A percentile compares a stretch with the other conserved stretches of the same genome.
phyloP scores from a whole-genome alignment of 176 grass and related monocot genomes.

The Olyra latifolia region DNA sequence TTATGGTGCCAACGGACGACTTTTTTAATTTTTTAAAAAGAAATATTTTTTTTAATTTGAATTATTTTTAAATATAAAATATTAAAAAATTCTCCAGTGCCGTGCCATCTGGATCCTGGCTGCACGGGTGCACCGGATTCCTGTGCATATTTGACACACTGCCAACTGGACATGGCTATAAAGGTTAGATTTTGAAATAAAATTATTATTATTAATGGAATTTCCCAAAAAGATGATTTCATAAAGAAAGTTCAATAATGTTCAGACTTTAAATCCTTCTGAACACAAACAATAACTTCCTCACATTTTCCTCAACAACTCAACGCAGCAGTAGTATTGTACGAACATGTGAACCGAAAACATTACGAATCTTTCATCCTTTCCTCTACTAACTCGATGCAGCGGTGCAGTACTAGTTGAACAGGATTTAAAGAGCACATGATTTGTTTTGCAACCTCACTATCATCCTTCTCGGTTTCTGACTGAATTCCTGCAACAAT shows the following conservation, averaged over 20 bases:
- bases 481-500: slow-evolving; percentile 44
- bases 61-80: too few relatives aligned
- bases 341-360: neutral
- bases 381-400: slow-evolving; percentile 85
- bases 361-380: slow-evolving; percentile 37
- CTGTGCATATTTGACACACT: too few relatives aligned
- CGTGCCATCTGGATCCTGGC: too few relatives aligned
- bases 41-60: too few relatives aligned
- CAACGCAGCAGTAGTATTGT: neutral
- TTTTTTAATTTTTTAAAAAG: too few relatives aligned
- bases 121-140: too few relatives aligned
- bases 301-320: neutral
- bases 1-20: too few relatives aligned
- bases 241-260: neutral
- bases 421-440: slow-evolving; percentile 69
- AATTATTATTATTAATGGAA: too few relatives aligned
- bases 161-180: too few relatives aligned
- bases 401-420: slow-evolving; percentile 65
- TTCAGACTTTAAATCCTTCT: neutral
- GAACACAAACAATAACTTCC: neutral
- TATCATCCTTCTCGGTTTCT: slow-evolving; percentile 44
- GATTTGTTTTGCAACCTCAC: slow-evolving; percentile 44
- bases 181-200: too few relatives aligned
- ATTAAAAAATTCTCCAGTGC: too few relatives aligned
- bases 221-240: too few relatives aligned